These are phyloP conservation scores for Basidiobolus meristosporus DNA, from an alignment of 371 early-diverging fungal genomes.

Conservation along the genomic window DNA sequence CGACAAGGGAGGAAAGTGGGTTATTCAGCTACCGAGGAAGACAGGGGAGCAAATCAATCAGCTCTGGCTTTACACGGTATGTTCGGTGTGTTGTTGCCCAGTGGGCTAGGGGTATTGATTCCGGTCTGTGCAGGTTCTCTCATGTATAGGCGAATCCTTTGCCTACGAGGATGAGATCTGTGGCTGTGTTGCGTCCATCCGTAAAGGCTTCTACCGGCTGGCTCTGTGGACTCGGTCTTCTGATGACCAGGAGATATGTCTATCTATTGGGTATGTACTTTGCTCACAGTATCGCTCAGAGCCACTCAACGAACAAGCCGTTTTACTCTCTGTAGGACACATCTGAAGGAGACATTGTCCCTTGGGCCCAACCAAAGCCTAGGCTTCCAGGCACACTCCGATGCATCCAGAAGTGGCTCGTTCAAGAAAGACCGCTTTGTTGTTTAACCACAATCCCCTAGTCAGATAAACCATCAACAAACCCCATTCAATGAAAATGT, in stretches of 20 bases:
- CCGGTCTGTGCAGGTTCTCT: conserved; percentile 66
- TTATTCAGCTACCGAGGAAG: conserved; percentile 54
- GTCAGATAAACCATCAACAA: no score
- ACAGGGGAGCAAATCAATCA: conserved; percentile 57
- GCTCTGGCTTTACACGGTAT: conserved; percentile 72
- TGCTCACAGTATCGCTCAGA: no score
- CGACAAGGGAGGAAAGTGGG: conserved; percentile 91
- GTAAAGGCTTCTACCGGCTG: conserved; percentile 64
- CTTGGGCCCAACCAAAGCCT: no score
- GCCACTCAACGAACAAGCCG: no score
- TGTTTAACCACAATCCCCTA: no score
- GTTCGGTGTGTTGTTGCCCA: no score
- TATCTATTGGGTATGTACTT: conserved; percentile 57
- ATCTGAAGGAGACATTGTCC: no score
- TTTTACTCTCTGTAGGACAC: no score
- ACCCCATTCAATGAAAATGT: no score
- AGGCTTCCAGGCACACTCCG: conserved; percentile 16
- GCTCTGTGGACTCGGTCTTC: conserved; percentile 84
- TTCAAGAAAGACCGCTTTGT: conserved; percentile 2
- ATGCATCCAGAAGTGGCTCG: conserved; percentile 8
- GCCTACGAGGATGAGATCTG: conserved; percentile 63
- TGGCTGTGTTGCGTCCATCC: conserved; percentile 77
- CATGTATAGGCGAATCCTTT: conserved; percentile 81
- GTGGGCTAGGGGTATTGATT: no score
- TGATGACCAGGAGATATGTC: conserved; percentile 34